Evolutionary conservation across 352 stramenopile genomes (phyloP), one percentile per base, ranked within the genome.

Genomic region (Phytophthora syringae): DNA sequence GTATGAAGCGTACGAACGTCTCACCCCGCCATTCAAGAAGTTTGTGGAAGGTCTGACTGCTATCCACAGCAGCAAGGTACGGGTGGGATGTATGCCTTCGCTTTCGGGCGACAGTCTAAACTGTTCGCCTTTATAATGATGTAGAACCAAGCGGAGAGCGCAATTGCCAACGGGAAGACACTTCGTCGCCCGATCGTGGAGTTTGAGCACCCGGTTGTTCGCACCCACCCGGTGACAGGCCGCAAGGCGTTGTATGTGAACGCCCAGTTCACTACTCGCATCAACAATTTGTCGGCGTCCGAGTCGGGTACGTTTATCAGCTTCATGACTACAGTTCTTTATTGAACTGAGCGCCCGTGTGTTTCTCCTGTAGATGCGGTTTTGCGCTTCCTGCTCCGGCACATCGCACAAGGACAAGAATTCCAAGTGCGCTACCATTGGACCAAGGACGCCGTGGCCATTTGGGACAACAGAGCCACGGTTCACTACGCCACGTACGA

Each of bases 1-100:
- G 13, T 81, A 81, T 48, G 75, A 82, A n/a, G 77, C 77, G 6
- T 86, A 83, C 54, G 71, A 86, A 2, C 74, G 74, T n/a, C 62
- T 86, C 4, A 78, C 77, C 13, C 70, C 71, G 5, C 45, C 58
- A n/a, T 72, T 83, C 36, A 57, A 80, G 42, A 74, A 74, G 43
- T 74, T 83, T 48, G 45, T 83, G 11, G 72, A 83, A 32, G 65
- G 69, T 5, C 69, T 86, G 10, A 78, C 65, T 5, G 77, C 77
- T 10, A 74, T 81, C 21, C 77, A 86, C 63, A 84, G 72, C 55
- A 74, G 76, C 66, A 79, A 79, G 60, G 61, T 72, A 42, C 21
- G 45, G n/a, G 4, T 24, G 20, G 9, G 9, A 2, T 20, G 21
- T 25, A 10, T 48, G 40, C 32, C 16, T 2, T 4, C n/a, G 40